These are phyloP conservation scores for Kwoniella sp. DNA, from an alignment of 768 basidiomycete species.

Conservation along the genomic window DNA sequence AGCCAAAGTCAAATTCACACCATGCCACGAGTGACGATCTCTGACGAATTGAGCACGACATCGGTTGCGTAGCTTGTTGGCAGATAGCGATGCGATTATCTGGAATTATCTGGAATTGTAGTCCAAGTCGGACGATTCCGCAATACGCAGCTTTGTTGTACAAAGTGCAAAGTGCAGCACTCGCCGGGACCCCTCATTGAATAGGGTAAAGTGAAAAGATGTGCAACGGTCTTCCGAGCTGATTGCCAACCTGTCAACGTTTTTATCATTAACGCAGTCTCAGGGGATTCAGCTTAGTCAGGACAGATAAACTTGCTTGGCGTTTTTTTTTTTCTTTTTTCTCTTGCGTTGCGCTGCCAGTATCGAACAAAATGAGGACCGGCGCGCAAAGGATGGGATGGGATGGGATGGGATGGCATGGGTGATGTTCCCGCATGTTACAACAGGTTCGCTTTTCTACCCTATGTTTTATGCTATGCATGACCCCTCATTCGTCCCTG, in stretches of 20 bases:
- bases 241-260: slow-evolving; percentile 6
- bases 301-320: slow-evolving; percentile 3
- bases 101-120: background rate
- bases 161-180: background rate
- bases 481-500: background rate
- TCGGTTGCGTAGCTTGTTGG: no score
- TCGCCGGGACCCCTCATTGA: background rate
- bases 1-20: no score
- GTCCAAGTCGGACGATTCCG: background rate
- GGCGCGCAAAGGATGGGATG: no score
- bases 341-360: no score
- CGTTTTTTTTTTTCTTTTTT: background rate
- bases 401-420: background rate
- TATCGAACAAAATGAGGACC: background rate
- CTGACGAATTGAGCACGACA: slow-evolving; percentile 1
- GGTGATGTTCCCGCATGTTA: background rate
- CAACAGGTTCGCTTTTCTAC: no score
- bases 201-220: background rate
- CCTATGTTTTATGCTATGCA: background rate
- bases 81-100: background rate
- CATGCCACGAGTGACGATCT: background rate
- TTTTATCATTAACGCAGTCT: background rate
- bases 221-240: slow-evolving; percentile 16
- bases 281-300: background rate
- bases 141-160: background rate